A percentile compares a stretch with the other conserved stretches of the same genome.
Evolutionary conservation across 345 rosid genomes (phyloP).

Genomic region (Eucalyptus marginata): DNA sequence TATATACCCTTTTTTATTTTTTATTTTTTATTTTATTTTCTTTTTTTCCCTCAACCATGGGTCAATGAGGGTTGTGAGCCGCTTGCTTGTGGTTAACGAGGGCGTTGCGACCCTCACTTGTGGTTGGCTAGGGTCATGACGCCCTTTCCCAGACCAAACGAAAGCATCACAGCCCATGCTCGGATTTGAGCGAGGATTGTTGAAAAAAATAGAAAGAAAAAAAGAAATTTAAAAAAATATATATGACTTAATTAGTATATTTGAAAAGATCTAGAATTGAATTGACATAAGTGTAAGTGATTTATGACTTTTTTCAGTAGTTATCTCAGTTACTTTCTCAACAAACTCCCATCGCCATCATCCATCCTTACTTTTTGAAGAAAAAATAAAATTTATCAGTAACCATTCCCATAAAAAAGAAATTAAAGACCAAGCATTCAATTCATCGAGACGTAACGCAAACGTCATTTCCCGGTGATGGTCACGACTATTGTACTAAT

Average conservation of each 20-base stretch:
- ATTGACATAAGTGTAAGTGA: too few species aligned
- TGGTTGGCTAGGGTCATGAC: background rate
- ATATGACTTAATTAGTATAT: too few species aligned
- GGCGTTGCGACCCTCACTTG: background rate
- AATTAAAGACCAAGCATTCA: background rate
- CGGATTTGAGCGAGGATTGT: too few species aligned
- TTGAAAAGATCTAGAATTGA: too few species aligned
- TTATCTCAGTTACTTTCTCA: background rate
- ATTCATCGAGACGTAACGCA: background rate
- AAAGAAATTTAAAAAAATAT: too few species aligned
- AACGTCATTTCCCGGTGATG: background rate
- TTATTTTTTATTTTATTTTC: accelerated
- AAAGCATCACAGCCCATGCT: accelerated
- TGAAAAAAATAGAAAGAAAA: too few species aligned
- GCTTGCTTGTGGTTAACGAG: background rate
- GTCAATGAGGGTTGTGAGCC: accelerated
- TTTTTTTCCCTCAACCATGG: background rate
- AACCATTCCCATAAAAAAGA: background rate
- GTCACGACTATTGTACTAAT: background rate
- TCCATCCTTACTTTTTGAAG: background rate
- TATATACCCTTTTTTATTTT: too few species aligned
- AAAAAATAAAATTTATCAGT: background rate
- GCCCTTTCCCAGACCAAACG: background rate
- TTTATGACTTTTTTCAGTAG: too few species aligned
- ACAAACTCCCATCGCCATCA: background rate